Conservation (phyloP, 768 basidiomycete genomes). For the Trametes villosa region DNA sequence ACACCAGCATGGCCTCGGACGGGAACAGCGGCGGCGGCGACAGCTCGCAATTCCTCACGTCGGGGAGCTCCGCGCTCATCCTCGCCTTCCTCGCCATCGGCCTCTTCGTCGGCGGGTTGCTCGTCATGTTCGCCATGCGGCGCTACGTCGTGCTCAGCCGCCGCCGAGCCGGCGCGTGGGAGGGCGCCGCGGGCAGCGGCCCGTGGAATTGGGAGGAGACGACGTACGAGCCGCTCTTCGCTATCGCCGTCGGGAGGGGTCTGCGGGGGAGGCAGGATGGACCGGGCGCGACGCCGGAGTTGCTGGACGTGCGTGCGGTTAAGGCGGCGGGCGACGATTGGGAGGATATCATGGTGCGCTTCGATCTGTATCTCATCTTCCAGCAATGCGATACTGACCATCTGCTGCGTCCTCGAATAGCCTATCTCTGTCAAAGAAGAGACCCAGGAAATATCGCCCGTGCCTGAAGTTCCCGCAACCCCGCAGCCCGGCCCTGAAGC, state of each 20-base stretch:
- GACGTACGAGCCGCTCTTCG: background rate
- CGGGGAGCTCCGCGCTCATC: slow-evolving; percentile 54
- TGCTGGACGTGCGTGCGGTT: slow-evolving; percentile 16
- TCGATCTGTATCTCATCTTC: background rate
- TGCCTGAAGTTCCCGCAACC: background rate
- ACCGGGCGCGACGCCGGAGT: slow-evolving; percentile 12
- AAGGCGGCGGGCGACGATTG: background rate
- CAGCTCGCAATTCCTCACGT: slow-evolving; percentile 30
- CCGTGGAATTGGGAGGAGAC: slow-evolving; percentile 2
- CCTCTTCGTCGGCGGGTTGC: slow-evolving; percentile 53
- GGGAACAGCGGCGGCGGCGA: background rate
- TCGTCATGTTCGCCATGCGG: slow-evolving; percentile 47
- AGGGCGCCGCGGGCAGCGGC: background rate
- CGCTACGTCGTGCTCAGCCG: slow-evolving; percentile 14
- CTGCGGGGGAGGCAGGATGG: background rate
- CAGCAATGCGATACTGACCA: background rate
- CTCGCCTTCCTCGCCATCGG: slow-evolving; percentile 64
- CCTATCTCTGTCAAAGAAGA: slow-evolving; percentile 15
- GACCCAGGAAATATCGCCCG: background rate
- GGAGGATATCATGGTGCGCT: slow-evolving; percentile 21
- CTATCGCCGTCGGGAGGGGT: background rate
- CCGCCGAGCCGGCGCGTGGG: slow-evolving; percentile 1
- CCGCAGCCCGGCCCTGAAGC: background rate
- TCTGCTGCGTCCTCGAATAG: background rate
- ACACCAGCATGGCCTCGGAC: background rate